Evolutionary conservation across 176 grass and related monocot species (phyloP).

Genomic region (Puya raimondii): DNA sequence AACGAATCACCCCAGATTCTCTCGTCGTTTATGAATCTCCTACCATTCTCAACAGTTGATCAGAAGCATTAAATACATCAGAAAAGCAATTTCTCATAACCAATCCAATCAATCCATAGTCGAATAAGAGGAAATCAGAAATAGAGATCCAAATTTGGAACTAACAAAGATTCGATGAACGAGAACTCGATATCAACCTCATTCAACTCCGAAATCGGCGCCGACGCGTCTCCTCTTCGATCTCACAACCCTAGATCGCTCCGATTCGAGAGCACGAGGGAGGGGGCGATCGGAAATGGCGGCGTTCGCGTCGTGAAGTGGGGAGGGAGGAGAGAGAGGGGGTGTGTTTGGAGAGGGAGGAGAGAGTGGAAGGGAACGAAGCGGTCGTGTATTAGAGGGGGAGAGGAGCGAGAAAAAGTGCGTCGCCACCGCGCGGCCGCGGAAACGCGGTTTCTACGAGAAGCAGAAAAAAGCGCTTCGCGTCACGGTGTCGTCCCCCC

Average conservation of each 20-base stretch:
- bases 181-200: no score
- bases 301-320: conserved; percentile 1
- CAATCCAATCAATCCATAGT: no score
- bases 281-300: conserved; percentile 21
- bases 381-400: not conserved
- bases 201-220: no score
- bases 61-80: not conserved
- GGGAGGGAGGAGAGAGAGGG: no score
- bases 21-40: not conserved
- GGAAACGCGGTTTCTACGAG: no score
- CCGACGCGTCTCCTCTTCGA: no score
- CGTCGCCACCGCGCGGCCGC: not conserved
- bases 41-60: not conserved
- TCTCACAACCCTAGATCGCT: no score
- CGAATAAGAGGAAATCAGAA: no score
- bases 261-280: not conserved
- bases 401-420: not conserved
- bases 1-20: not conserved
- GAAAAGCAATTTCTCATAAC: not conserved
- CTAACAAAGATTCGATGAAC: no score
- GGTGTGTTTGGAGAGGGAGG: not conserved
- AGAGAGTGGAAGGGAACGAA: not conserved
- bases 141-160: no score
- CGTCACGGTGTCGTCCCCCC: not conserved
- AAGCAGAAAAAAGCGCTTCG: not conserved